These are phyloP conservation scores for Fagopyrum esculentum DNA, from an alignment of 148 eudicot genomes.

Conservation along the genomic window DNA sequence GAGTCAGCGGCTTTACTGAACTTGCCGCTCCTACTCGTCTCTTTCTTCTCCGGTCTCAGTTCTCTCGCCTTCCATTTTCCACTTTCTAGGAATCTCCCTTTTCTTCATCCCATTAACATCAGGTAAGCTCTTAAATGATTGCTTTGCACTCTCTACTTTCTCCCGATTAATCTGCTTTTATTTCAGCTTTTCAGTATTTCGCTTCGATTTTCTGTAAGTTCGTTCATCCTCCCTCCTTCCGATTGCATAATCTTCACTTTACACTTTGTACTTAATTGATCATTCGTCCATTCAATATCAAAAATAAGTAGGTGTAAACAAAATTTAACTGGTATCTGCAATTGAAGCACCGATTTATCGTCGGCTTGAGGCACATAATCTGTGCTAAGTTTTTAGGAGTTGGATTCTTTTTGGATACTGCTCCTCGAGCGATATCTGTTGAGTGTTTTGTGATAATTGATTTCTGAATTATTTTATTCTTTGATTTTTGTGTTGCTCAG, in stretches of 20 bases:
- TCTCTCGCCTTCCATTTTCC: no score
- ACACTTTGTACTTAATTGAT: background rate
- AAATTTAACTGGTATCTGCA: background rate
- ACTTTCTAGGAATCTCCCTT: background rate
- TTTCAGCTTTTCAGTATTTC: background rate
- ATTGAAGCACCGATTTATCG: background rate
- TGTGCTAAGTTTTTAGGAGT: background rate
- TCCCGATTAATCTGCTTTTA: background rate
- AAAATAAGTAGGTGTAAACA: background rate
- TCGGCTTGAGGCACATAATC: background rate
- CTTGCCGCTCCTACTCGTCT: background rate
- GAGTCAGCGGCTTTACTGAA: background rate
- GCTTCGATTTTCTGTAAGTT: background rate
- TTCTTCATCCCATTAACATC: background rate
- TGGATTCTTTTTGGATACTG: background rate
- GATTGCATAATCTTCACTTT: background rate
- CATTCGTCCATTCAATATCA: background rate
- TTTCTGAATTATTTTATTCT: background rate
- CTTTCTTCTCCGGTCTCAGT: no score
- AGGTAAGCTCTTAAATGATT: background rate
- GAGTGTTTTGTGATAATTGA: background rate
- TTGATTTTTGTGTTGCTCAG: background rate
- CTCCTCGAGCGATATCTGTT: background rate
- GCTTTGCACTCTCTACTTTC: background rate
- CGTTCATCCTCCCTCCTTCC: background rate